A percentile compares a stretch with the other conserved stretches of the same genome.
Evolutionary conservation across 2,329 filamentous ascomycete species (phyloP).

Genomic region (Myriosclerotinia scirpicola): DNA sequence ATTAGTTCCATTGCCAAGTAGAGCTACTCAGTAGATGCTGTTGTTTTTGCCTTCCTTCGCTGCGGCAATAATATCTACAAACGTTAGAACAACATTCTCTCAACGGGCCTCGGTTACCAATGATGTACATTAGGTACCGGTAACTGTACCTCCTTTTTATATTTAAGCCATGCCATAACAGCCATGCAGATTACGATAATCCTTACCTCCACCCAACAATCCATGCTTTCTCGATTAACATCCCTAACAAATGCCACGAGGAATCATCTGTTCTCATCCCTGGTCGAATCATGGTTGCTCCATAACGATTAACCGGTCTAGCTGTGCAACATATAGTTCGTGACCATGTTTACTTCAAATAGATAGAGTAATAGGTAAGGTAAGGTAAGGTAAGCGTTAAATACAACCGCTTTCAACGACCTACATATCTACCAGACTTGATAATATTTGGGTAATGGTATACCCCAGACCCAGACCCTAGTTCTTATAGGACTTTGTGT

Average conservation of each 20-base stretch:
- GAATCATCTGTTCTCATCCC: slow-evolving; percentile 20
- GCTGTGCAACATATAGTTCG: slow-evolving; percentile 13
- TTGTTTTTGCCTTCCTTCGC: background rate
- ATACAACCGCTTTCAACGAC: slow-evolving; percentile 7
- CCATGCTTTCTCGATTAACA: slow-evolving; percentile 17
- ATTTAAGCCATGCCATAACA: background rate
- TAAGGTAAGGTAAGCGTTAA: slow-evolving; percentile 1
- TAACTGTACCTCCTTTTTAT: slow-evolving; percentile 4
- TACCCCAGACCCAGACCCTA: background rate
- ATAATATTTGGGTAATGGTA: slow-evolving; percentile 8
- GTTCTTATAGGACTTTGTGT: background rate
- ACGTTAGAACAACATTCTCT: background rate
- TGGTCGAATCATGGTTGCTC: slow-evolving; percentile 13
- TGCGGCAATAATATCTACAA: background rate
- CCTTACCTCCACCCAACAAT: slow-evolving; percentile 12
- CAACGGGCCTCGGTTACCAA: slow-evolving; percentile 6
- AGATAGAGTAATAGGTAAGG: background rate
- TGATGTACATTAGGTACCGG: no score
- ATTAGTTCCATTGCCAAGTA: background rate
- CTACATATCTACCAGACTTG: slow-evolving; percentile 19
- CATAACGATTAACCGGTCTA: slow-evolving; percentile 10
- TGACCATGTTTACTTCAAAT: background rate
- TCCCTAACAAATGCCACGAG: slow-evolving; percentile 23
- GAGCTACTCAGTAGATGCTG: no score
- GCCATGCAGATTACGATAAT: slow-evolving; percentile 4